Conservation (phyloP, 768 basidiomycete species). For the Krasilnikovozyma curviuscula region DNA sequence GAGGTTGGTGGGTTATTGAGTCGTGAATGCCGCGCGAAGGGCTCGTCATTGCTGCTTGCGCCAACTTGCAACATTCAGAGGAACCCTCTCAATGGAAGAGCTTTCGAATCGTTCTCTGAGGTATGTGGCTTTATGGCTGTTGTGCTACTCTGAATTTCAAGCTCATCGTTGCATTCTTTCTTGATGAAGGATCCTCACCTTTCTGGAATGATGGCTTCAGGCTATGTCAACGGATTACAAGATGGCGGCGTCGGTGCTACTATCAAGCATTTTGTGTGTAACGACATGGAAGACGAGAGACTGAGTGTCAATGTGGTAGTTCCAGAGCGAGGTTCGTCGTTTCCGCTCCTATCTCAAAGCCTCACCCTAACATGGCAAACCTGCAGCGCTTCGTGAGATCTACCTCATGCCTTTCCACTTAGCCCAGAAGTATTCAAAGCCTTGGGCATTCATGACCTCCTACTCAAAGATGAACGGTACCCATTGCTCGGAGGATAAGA, state of each 20-base stretch:
- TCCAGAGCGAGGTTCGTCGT: no score
- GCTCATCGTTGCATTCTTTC: no score
- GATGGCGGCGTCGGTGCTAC: constrained; percentile 45
- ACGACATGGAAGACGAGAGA: constrained; percentile 56
- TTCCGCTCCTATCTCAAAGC: no score
- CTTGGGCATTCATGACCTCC: constrained; percentile 50
- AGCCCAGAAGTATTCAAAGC: constrained; percentile 36
- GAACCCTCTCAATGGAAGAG: constrained; percentile 11
- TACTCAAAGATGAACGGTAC: constrained; percentile 45
- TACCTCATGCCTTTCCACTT: constrained; percentile 43
- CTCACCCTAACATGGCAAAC: no score
- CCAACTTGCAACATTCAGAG: constrained; percentile 62
- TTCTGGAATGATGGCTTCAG: constrained; percentile 41
- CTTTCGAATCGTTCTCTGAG: constrained; percentile 56
- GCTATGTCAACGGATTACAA: constrained; percentile 52
- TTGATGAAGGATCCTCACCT: constrained; percentile 49
- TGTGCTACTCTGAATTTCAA: no score
- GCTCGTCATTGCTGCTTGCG: constrained; percentile 42
- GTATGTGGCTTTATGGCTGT: no score
- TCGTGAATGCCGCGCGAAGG: no score
- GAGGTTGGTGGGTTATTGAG: no score
- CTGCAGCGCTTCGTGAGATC: constrained; percentile 51
- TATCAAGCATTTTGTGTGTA: constrained; percentile 50
- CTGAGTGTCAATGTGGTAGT: no score
- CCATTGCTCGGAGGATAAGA: constrained; percentile 40